phyloP scores from a whole-genome alignment of 495 filamentous ascomycete species.

The Achaetomiella virescens region DNA sequence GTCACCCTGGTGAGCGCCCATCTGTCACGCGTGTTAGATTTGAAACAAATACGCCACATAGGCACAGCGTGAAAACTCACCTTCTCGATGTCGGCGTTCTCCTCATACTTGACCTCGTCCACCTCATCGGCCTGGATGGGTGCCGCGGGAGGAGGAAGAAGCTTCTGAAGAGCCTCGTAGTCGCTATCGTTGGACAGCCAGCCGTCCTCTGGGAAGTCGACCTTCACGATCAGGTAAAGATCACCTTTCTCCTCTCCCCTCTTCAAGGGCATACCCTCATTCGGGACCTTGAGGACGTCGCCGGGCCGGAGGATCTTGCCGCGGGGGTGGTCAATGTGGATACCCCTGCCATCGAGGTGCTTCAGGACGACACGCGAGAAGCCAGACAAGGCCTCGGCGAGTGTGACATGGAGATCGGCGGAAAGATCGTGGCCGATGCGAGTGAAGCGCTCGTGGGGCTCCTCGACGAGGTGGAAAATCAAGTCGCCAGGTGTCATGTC shows the following conservation, averaged over 20 bases:
- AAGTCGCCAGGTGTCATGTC: constrained; percentile 90
- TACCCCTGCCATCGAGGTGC: constrained; percentile 90
- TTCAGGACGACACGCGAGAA: constrained; percentile 87
- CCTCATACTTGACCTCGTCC: constrained; percentile 82
- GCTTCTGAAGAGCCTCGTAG: constrained; percentile 60
- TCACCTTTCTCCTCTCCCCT: constrained; percentile 77
- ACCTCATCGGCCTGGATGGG: constrained; percentile 62
- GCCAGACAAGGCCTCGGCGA: constrained; percentile 79
- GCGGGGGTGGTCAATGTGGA: constrained; percentile 65
- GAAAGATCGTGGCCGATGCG: constrained; percentile 78
- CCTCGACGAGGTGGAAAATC: constrained; percentile 78
- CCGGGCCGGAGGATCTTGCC: constrained; percentile 73
- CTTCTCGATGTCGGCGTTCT: constrained; percentile 71
- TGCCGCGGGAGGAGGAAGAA: constrained; percentile 58
- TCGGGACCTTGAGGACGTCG: constrained; percentile 74
- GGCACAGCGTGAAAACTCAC: constrained; percentile 41
- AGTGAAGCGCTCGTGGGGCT: constrained; percentile 71
- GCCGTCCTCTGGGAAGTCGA: constrained; percentile 81
- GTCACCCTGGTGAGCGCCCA: constrained; percentile 61
- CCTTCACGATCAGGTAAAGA: constrained; percentile 76
- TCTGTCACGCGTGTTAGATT: constrained; percentile 36
- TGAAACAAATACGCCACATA: background rate
- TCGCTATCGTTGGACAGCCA: constrained; percentile 68
- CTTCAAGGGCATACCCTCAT: constrained; percentile 93
- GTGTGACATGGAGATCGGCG: constrained; percentile 68